Evolutionary conservation across 2,329 filamentous ascomycete species (phyloP), one percentile per base, ranked within the genome.

Genomic region (Colletotrichum cuscutae): DNA sequence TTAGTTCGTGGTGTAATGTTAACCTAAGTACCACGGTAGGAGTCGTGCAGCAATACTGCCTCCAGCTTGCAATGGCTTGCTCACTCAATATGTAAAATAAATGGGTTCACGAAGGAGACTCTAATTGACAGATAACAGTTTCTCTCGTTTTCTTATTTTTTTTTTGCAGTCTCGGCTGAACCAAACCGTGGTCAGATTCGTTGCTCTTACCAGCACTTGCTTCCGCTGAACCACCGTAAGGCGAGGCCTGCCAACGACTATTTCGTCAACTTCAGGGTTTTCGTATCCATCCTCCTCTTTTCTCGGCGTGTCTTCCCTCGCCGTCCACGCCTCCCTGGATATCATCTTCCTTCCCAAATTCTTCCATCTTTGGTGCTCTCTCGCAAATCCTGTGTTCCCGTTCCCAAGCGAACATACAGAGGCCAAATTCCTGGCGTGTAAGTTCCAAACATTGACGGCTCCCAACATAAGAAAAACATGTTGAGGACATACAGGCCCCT

Each of bases 161-260:
- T 54, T 42, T 49, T 26, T 32, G 22, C 9, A 54, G 54, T 56
- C 24, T 22, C 53, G 22, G 28, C 32, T 6, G 7, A 37, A 9
- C 4, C 13, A 19, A 12, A 35, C 7, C 22, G n/a, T 54, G 22
- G 24, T 24, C 30, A 42, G 32, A 13, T 42, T 37, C 1, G 54
- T 30, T 12, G 54, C 63, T 70, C 19, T 70, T 66, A 68, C 62
- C 68, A 54, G 62, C 54, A 60, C 32, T 59, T 58, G 62, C 61
- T 59, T 59, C 49, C 58, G 58, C 58, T 5, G 12, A 32, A 54
- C 22, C 35, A 28, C 53, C 46, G 15, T 24, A 5, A 5, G 22
- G 28, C 42, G 35, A n/a, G 6, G 35, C 30, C 46, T 30, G n/a
- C 30, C 42, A 15, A 19, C 30, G n/a, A 42, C 37, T 1, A 12